Base-by-base conservation (phyloP, 768 basidiomycete genomes). In the Russula olivacea region DNA sequence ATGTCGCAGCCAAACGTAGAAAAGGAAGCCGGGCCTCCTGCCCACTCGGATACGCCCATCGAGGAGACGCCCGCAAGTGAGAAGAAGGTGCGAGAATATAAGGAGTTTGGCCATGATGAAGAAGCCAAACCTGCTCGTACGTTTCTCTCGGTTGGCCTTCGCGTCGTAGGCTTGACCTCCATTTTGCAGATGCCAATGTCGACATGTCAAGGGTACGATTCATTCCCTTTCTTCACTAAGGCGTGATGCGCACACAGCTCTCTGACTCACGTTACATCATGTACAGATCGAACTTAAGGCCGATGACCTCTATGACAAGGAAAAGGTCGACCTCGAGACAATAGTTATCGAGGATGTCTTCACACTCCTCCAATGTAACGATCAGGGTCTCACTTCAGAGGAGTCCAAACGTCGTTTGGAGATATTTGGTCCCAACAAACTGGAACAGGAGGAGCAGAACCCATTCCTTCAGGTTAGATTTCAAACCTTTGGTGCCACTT, bases 281-380 rank as follows among this genome's bases (percentile, higher is more conserved):
- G 21, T 19, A 34, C 59, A 80, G 84, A 94, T 95, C 64, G 89
- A 93, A 76, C 82, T 95, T 69, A 93, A 87, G 74, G 91, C 92
- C 4, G 93, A 94, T 75, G 93, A 95, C 74, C 77, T 94, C 55
- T 98, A 97, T 74, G 94, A 97, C 77, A 96, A 96, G 79, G 96
- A 98, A 78, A 98, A 98, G 80, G 96, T 98, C 76, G 96, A 98
- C 76, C 81, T 98, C 63, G 96, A 98, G 80, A 95, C 93, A 23
- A 88, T 98, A 69, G 88, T 92, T 67, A 89, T 98, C 74, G 93
- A 93, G 69, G 96, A 98, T 71, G 95, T 98, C 74, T 93, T 97
- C 82, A 91, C 88, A 65, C 88, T 98, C 55, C 87, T 98, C 55
- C 93, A 98, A 75, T 95, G 92, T 74, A 81, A 83, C 68, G 88